Evolutionary conservation across 148 eudicot genomes (phyloP).

Genomic region (Nepenthes mirabilis): DNA sequence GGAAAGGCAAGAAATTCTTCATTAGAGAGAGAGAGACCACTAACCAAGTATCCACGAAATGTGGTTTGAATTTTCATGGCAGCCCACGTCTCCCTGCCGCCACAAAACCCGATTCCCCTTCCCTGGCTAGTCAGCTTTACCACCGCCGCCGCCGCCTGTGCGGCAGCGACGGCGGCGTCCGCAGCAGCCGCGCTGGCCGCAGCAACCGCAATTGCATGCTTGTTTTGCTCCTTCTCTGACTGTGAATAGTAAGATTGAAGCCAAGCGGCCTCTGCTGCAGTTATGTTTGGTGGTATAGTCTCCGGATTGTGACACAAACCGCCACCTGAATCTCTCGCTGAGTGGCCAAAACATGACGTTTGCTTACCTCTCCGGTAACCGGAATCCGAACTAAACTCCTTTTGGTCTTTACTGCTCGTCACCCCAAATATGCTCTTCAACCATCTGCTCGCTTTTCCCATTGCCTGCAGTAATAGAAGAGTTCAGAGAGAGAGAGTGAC

Average conservation of each 20-base stretch:
- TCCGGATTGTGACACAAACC: conserved; percentile 27
- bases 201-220: conserved; percentile 70
- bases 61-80: conserved; percentile 58
- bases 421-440: no score
- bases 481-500: no score
- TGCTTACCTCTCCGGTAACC: no score
- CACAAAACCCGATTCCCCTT: conserved; percentile 20
- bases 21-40: no score
- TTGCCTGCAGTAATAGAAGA: no score
- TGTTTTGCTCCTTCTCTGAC: conserved; percentile 37
- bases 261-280: conserved; percentile 50
- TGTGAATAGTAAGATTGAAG: conserved; percentile 34
- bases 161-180: conserved; percentile 78
- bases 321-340: conserved; percentile 4
- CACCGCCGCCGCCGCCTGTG: conserved; percentile 68
- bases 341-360: conserved; percentile 7
- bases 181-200: conserved; percentile 75
- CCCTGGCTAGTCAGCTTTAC: conserved; percentile 59
- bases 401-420: no score
- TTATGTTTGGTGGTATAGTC: conserved; percentile 34
- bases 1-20: not conserved
- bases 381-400: no score
- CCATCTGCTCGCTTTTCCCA: no score
- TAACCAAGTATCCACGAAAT: conserved; percentile 70
- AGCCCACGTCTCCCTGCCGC: conserved; percentile 28